Percentiles rank a stretch among this genome's conserved stretches.
Conservation (phyloP, 1,284 basidiomycete species). For the Rhodotorula sp. region DNA sequence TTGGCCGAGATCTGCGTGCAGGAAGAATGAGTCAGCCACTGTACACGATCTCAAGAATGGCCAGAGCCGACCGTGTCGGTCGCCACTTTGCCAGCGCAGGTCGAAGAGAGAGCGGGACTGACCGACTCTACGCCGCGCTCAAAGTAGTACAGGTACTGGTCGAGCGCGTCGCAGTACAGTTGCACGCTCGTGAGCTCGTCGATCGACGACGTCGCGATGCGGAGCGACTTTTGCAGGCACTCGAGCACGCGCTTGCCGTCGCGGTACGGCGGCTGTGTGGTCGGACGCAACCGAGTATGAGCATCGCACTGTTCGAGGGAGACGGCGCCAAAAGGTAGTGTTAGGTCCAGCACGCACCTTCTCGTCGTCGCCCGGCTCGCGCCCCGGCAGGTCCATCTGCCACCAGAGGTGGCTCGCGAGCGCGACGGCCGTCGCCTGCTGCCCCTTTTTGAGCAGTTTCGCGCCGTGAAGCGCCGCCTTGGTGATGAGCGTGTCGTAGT, state of each 20-base stretch:
- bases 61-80: no score
- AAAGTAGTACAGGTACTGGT: conserved; percentile 90
- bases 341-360: conserved; percentile 48
- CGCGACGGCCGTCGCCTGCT: conserved; percentile 90
- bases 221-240: conserved; percentile 87
- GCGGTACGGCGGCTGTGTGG: conserved; percentile 71
- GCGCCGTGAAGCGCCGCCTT: conserved; percentile 93
- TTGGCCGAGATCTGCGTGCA: conserved; percentile 75
- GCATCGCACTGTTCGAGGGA: no score
- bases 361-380: conserved; percentile 52
- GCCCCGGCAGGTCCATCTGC: conserved; percentile 66
- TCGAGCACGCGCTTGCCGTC: conserved; percentile 94
- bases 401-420: conserved; percentile 95
- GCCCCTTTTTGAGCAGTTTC: conserved; percentile 91
- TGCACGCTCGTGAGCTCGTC: conserved; percentile 93
- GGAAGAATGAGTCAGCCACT: neutral
- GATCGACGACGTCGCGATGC: conserved; percentile 89
- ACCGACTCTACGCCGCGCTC: conserved; percentile 87
- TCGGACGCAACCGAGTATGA: conserved; percentile 48
- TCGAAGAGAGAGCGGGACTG: conserved; percentile 9
- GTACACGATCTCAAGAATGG: no score
- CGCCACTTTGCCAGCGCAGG: no score
- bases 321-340: neutral
- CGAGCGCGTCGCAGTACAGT: conserved; percentile 88
- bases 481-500: conserved; percentile 92